phyloP scores from a whole-genome alignment of 495 filamentous ascomycete genomes.

The Hyaloscypha finlandica region DNA sequence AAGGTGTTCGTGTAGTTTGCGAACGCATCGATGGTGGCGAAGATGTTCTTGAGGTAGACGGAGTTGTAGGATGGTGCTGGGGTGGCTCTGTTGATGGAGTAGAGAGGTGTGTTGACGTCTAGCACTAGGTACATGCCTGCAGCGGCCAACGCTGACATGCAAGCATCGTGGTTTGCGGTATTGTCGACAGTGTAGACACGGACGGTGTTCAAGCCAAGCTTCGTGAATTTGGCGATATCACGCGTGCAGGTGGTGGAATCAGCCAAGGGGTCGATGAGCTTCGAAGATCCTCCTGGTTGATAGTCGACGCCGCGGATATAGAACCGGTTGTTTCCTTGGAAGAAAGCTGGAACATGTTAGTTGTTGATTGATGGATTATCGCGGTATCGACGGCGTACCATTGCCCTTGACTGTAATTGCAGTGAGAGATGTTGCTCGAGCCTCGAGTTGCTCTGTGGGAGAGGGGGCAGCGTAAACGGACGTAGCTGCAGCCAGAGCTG shows the following conservation, averaged over 20 bases:
- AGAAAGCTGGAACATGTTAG: conserved; percentile 62
- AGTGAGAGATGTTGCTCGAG: conserved; percentile 34
- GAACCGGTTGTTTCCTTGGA: conserved; percentile 78
- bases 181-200: conserved; percentile 95
- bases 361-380: conserved; percentile 7
- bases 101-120: conserved; percentile 64
- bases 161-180: conserved; percentile 76
- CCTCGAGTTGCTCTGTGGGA: conserved; percentile 49
- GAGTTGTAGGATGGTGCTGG: conserved; percentile 85
- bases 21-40: conserved; percentile 90
- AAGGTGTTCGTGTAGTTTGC: conserved; percentile 85
- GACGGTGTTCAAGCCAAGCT: conserved; percentile 86
- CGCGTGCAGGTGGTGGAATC: conserved; percentile 70
- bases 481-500: conserved; percentile 57
- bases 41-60: conserved; percentile 88
- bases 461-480: conserved; percentile 53
- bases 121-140: conserved; percentile 91
- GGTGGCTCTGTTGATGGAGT: conserved; percentile 78
- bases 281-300: conserved; percentile 86
- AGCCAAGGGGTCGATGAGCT: conserved; percentile 76
- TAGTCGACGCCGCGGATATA: conserved; percentile 96
- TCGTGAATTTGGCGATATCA: conserved; percentile 81
- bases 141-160: conserved; percentile 79
- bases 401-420: conserved; percentile 62
- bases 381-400: conserved; percentile 36